Percentiles rank a stretch among this genome's conserved stretches.
Evolutionary conservation across 2,329 filamentous ascomycete species (phyloP).

Genomic region (Colletotrichum cuscutae): DNA sequence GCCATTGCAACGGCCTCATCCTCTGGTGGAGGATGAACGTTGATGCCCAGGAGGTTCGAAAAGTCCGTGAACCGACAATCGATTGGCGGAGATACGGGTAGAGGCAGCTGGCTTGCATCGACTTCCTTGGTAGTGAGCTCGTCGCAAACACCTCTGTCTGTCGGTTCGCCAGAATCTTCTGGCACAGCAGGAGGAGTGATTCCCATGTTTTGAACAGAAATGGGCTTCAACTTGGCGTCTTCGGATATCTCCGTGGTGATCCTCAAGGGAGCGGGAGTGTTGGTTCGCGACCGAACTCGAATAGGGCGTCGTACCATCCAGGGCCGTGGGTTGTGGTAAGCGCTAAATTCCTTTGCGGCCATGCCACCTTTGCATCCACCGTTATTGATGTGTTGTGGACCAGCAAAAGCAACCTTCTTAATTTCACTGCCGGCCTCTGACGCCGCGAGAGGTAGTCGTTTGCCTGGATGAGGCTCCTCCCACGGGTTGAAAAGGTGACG

Average conservation of each 20-base stretch:
- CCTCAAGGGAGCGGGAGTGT: conserved; percentile 43
- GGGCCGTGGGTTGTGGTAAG: conserved; percentile 38
- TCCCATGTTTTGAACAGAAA: conserved; percentile 32
- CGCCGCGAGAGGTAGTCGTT: conserved; percentile 48
- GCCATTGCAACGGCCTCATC: conserved; percentile 39
- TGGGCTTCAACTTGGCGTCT: conserved; percentile 29
- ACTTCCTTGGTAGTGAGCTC: neutral
- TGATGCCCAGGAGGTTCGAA: conserved; percentile 51
- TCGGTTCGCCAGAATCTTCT: neutral
- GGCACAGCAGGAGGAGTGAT: neutral
- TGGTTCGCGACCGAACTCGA: conserved; percentile 40
- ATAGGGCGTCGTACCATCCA: conserved; percentile 37
- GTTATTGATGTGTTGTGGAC: conserved; percentile 13
- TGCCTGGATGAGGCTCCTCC: conserved; percentile 59
- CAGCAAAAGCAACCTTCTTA: conserved; percentile 31
- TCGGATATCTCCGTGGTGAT: conserved; percentile 40
- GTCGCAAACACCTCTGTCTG: neutral
- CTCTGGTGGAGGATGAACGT: conserved; percentile 43
- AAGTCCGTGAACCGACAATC: conserved; percentile 43
- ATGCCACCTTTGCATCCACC: conserved; percentile 50
- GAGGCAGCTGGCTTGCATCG: conserved; percentile 8
- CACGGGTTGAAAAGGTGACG: conserved; percentile 42
- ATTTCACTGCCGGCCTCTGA: conserved; percentile 38
- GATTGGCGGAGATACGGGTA: neutral
- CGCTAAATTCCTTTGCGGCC: conserved; percentile 58